These are phyloP conservation scores for Coemansia reversa DNA, from an alignment of 192 early-diverging fungal species.

Conservation along the genomic window DNA sequence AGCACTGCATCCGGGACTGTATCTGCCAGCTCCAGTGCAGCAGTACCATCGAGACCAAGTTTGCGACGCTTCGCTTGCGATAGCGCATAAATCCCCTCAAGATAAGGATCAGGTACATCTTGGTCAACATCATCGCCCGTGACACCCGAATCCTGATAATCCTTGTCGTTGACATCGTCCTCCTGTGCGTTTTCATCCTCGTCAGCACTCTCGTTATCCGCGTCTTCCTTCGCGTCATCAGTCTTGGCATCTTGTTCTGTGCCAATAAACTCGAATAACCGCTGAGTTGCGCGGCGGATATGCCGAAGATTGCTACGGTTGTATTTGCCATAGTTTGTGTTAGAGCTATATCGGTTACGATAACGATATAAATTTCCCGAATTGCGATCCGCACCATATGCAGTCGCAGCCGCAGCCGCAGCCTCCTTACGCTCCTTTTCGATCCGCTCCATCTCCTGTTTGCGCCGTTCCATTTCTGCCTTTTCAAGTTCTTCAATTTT, in stretches of 20 bases:
- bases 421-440: conserved; percentile 54
- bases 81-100: conserved; percentile 42
- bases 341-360: conserved; percentile 23
- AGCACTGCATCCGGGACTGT: conserved; percentile 6
- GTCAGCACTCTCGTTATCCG: background rate
- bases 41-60: conserved; percentile 34
- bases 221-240: background rate
- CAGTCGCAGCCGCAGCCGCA: conserved; percentile 21
- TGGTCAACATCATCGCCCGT: conserved; percentile 4
- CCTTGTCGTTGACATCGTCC: background rate
- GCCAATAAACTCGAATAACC: conserved; percentile 50
- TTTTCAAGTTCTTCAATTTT: conserved; percentile 42
- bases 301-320: conserved; percentile 11
- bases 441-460: conserved; percentile 31
- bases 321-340: conserved; percentile 3
- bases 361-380: conserved; percentile 6
- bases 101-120: conserved; percentile 29
- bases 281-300: conserved; percentile 13
- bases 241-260: background rate
- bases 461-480: conserved; percentile 34
- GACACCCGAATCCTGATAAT: background rate
- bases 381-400: conserved; percentile 11
- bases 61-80: conserved; percentile 35
- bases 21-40: conserved; percentile 12
- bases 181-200: conserved; percentile 1